Base-by-base conservation (phyloP, 257 asterid genomes). In the Nicotiana otophora region DNA sequence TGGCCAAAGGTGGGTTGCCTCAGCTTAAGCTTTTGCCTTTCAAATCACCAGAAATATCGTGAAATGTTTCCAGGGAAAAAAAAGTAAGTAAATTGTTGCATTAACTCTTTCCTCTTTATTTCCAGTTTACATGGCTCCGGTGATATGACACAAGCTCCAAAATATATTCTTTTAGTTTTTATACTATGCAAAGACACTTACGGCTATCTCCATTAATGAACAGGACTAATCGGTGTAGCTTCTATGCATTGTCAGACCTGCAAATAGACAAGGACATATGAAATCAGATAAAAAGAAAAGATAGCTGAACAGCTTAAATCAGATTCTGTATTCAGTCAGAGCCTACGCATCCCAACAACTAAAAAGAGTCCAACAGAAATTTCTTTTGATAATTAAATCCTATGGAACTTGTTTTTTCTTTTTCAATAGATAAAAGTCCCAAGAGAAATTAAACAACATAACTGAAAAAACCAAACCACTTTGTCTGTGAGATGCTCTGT, bases 131-230 rank as follows among this genome's bases (percentile, higher is more conserved):
- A 72, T 20, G 12, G 79, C 61, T 72, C 39, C 7, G 15, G 39
- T 42, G 7, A 23, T 46, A 46, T 3, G 79, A 46, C 36, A 46
- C 36, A 72, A 23, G 61, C 15, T 16, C 61, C 79, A 72, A 23
- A 64, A 14, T 30, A 39, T n/a, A 10, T 39, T 46, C 39, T 46
- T 12, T 72, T 46, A 46, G 69, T 54, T 20, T 20, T 30, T 46
- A 72, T 7, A 46, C 20, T 23, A 80, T 77, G 83, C 55, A 85
- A 72, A 86, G 79, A 82, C 78, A 86, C 96, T 90, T 86, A 93
- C 96, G 34, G 90, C 57, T 79, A 76, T 72, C 53, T 86, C 95
- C 97, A 93, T 93, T 84, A 78, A 84, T 78, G 80, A 36, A 54
- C 75, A 64, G 74, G 14, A 81, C 81, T 80, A 85, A 65, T 74